Percentiles rank a stretch among this genome's conserved stretches.
Conservation (phyloP, 805 yeast genomes). For the Sugiyamaella smithiae region DNA sequence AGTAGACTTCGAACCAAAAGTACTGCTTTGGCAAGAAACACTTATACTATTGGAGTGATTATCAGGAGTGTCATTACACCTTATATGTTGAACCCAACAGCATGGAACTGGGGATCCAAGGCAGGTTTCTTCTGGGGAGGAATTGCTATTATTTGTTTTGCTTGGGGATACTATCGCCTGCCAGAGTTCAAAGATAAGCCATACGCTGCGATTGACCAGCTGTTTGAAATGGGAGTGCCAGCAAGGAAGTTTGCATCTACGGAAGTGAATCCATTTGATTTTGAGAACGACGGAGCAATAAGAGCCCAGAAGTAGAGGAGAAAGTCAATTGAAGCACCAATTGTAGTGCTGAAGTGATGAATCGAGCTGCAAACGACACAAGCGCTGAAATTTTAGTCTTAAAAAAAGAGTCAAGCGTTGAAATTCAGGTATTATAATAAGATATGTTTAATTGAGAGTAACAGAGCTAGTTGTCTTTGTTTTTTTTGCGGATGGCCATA, state of each 20-base stretch:
- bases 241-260: constrained; percentile 27
- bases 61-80: constrained; percentile 33
- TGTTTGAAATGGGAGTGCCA: constrained; percentile 39
- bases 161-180: constrained; percentile 49
- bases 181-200: constrained; percentile 61
- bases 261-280: constrained; percentile 14
- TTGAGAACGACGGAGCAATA: neutral
- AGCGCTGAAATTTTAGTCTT: too few species aligned
- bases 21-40: constrained; percentile 39
- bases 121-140: constrained; percentile 48
- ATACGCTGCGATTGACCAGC: constrained; percentile 54
- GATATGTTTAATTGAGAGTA: too few species aligned
- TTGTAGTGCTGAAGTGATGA: too few species aligned
- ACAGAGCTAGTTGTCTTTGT: too few species aligned
- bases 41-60: constrained; percentile 22
- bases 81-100: constrained; percentile 46
- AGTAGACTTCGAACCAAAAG: constrained; percentile 42
- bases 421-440: too few species aligned
- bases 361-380: too few species aligned
- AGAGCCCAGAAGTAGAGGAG: too few species aligned
- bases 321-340: too few species aligned
- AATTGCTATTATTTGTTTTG: constrained; percentile 28
- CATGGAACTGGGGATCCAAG: constrained; percentile 47
- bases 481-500: too few species aligned
- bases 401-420: too few species aligned